These are phyloP conservation scores for Striga hermonthica DNA, from an alignment of 305 asterid species.

Conservation along the genomic window DNA sequence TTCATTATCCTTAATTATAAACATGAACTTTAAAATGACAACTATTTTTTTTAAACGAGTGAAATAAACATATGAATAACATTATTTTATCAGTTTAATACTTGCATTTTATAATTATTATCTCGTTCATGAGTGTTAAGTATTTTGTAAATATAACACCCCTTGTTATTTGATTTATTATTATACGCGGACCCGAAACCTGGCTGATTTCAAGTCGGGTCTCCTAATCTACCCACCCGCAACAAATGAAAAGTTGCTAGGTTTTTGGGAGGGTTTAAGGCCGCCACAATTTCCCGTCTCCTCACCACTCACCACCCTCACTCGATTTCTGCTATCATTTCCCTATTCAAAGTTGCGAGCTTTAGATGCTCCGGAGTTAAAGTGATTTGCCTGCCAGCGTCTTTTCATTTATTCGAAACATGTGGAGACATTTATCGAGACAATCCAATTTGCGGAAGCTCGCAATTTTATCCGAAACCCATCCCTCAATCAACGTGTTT, in stretches of 20 bases:
- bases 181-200: too few relatives aligned
- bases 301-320: conserved; percentile 5
- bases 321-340: neutral
- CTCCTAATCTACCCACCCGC: neutral
- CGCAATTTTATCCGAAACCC: conserved; percentile 38
- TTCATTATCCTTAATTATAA: too few relatives aligned
- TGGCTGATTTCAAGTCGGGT: too few relatives aligned
- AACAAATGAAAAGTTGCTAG: conserved; percentile 24
- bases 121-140: too few relatives aligned
- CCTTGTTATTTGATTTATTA: too few relatives aligned
- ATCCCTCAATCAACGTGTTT: conserved; percentile 28
- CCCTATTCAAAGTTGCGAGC: conserved; percentile 2
- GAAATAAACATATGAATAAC: too few relatives aligned
- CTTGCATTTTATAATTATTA: too few relatives aligned
- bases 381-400: too few relatives aligned
- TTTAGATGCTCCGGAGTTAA: neutral
- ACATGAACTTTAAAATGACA: too few relatives aligned
- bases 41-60: too few relatives aligned
- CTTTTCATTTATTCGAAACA: conserved; percentile 32
- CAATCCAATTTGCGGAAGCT: conserved; percentile 50
- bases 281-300: conserved; percentile 37
- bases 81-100: too few relatives aligned
- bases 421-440: conserved; percentile 79
- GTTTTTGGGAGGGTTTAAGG: conserved; percentile 69
- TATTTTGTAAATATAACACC: too few relatives aligned